Percentiles rank a stretch among this genome's conserved stretches.
Evolutionary conservation across 2,329 filamentous ascomycete genomes (phyloP).

Genomic region (Colletotrichum endophyticum): DNA sequence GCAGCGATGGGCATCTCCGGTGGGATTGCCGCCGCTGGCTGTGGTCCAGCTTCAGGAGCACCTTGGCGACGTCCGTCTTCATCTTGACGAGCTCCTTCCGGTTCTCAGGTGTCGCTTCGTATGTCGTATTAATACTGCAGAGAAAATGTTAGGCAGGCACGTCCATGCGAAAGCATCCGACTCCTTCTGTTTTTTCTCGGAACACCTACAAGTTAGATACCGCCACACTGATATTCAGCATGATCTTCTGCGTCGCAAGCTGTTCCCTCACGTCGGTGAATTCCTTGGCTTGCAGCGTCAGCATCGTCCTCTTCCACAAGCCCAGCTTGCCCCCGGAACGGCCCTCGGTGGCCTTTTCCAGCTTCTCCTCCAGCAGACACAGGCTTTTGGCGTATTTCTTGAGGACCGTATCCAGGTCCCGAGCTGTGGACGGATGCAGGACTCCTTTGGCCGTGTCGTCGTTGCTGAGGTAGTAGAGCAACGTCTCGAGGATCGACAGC

Average conservation of each 20-base stretch:
- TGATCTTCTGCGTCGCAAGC: not conserved
- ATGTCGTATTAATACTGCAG: conserved; percentile 1
- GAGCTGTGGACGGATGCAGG: not conserved
- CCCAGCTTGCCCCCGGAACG: not conserved
- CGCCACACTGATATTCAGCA: not conserved
- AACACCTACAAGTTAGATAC: conserved; percentile 3
- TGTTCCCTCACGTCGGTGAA: not conserved
- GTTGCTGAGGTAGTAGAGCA: not conserved
- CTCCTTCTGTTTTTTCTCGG: not conserved
- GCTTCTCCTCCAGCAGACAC: not conserved
- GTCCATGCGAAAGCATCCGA: not conserved
- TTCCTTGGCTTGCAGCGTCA: not conserved
- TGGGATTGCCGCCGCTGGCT: not conserved
- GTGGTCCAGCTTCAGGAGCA: not conserved
- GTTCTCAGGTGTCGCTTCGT: not conserved
- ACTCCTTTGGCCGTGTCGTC: not conserved
- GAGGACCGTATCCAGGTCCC: not conserved
- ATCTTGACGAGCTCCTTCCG: not conserved
- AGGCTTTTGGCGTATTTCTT: not conserved
- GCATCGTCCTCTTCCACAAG: not conserved
- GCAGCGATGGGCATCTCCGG: not conserved
- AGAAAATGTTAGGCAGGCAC: not conserved
- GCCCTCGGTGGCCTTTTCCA: not conserved
- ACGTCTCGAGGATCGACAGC: not conserved
- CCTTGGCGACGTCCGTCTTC: not conserved